Conservation (phyloP, 805 yeast species). For the Ogataea dorogensis region DNA sequence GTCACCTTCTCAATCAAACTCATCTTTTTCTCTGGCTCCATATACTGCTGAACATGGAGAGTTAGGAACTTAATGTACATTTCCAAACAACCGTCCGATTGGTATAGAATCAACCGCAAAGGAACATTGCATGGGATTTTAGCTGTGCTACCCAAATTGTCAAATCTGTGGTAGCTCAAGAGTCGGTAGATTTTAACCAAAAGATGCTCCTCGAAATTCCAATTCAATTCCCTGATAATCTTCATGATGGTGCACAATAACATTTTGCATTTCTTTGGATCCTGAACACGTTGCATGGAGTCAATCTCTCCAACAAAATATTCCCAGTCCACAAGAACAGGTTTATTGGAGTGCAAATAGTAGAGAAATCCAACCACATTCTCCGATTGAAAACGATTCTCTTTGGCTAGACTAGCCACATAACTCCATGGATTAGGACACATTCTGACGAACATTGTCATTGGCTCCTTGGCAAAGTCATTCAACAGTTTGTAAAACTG, state of each 20-base stretch:
- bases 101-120: slow-evolving; percentile 16
- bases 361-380: slow-evolving; percentile 27
- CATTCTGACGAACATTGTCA: slow-evolving; percentile 20
- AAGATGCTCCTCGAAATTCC: slow-evolving; percentile 34
- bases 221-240: slow-evolving; percentile 24
- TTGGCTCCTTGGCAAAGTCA: slow-evolving; percentile 22
- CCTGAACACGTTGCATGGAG: slow-evolving; percentile 2
- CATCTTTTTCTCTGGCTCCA: slow-evolving; percentile 16
- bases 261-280: slow-evolving; percentile 13
- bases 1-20: slow-evolving; percentile 33
- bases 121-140: slow-evolving; percentile 9
- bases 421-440: slow-evolving; percentile 29
- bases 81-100: slow-evolving; percentile 32
- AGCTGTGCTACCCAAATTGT: slow-evolving; percentile 23
- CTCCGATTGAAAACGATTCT: slow-evolving; percentile 12
- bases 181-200: slow-evolving; percentile 29
- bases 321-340: slow-evolving; percentile 33
- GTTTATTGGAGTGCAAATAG: slow-evolving; percentile 24
- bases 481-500: slow-evolving; percentile 16
- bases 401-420: slow-evolving; percentile 17
- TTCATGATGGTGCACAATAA: slow-evolving; percentile 22
- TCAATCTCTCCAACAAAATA: slow-evolving; percentile 27
- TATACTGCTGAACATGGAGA: slow-evolving; percentile 21
- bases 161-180: slow-evolving; percentile 28
- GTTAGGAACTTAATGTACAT: slow-evolving; percentile 32